Conservation (phyloP, 108 stramenopile species). For the Nitzschia sp. region DNA sequence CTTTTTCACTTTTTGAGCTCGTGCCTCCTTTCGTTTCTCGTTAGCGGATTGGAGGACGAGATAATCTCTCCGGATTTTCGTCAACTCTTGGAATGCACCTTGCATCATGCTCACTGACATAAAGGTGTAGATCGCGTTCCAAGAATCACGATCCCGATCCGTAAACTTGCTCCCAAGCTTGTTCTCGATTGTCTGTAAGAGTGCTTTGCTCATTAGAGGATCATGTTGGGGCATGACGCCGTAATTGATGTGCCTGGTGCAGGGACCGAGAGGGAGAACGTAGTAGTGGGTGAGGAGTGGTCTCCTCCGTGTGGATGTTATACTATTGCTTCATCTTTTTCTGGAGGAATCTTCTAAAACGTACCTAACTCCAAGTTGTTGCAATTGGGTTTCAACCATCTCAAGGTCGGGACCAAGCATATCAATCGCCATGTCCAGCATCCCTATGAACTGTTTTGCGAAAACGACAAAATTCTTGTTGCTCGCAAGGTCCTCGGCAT, state of each 20-base stretch:
- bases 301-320: no score
- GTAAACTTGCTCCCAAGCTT: constrained; percentile 20
- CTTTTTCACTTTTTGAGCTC: no score
- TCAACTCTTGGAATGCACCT: constrained; percentile 16
- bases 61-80: no score
- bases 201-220: constrained; percentile 26
- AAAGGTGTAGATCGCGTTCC: constrained; percentile 25
- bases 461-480: constrained; percentile 11
- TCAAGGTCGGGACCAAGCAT: constrained; percentile 37
- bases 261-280: no score
- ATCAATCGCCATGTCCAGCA: constrained; percentile 24
- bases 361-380: constrained; percentile 16
- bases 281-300: no score
- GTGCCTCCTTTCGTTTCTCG: no score
- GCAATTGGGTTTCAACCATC: constrained; percentile 7
- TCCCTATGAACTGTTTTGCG: constrained; percentile 20
- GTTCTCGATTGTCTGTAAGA: constrained; percentile 20
- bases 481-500: not conserved
- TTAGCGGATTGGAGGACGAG: no score
- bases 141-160: constrained; percentile 19
- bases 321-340: no score
- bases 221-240: constrained; percentile 34
- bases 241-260: constrained; percentile 19
- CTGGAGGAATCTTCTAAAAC: no score
- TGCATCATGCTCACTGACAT: constrained; percentile 29